Evolutionary conservation across 2,329 filamentous ascomycete species (phyloP).

Genomic region (Cytospora mali): DNA sequence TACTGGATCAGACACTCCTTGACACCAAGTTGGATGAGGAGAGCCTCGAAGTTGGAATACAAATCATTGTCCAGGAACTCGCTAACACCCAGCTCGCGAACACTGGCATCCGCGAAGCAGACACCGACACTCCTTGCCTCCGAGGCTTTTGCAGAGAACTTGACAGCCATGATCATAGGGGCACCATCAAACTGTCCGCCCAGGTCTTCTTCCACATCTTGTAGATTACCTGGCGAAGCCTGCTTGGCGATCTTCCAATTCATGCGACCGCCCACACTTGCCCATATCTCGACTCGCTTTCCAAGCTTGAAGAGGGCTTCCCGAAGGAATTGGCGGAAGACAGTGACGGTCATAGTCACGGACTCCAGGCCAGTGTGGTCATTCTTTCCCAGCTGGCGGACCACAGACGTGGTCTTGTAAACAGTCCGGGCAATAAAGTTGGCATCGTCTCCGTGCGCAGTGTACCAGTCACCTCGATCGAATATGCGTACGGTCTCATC

Average conservation of each 20-base stretch:
- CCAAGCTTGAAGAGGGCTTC: slow-evolving; percentile 91
- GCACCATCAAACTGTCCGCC: slow-evolving; percentile 84
- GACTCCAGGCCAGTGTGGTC: slow-evolving; percentile 85
- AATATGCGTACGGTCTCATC: slow-evolving; percentile 86
- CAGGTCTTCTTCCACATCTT: slow-evolving; percentile 95
- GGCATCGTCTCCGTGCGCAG: slow-evolving; percentile 85
- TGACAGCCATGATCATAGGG: slow-evolving; percentile 93
- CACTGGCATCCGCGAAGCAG: slow-evolving; percentile 96
- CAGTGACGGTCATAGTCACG: slow-evolving; percentile 92
- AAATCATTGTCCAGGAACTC: slow-evolving; percentile 99
- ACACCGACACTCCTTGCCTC: slow-evolving; percentile 89
- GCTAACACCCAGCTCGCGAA: slow-evolving; percentile 91
- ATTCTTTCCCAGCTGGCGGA: slow-evolving; percentile 83
- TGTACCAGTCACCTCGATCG: slow-evolving; percentile 93
- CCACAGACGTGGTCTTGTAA: slow-evolving; percentile 96
- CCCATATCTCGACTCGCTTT: slow-evolving; percentile 90
- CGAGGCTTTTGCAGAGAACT: slow-evolving; percentile 82
- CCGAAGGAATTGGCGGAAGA: slow-evolving; percentile 92
- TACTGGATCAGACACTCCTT: slow-evolving; percentile 88
- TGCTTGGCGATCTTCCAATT: slow-evolving; percentile 92
- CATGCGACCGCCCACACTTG: slow-evolving; percentile 73
- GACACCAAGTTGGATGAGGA: slow-evolving; percentile 94
- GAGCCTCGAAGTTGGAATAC: slow-evolving; percentile 95
- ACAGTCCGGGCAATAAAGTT: slow-evolving; percentile 82
- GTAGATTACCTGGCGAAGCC: slow-evolving; percentile 92